These are phyloP conservation scores for Colletotrichum cuscutae DNA, from an alignment of 2,329 filamentous ascomycete genomes.

Conservation along the genomic window DNA sequence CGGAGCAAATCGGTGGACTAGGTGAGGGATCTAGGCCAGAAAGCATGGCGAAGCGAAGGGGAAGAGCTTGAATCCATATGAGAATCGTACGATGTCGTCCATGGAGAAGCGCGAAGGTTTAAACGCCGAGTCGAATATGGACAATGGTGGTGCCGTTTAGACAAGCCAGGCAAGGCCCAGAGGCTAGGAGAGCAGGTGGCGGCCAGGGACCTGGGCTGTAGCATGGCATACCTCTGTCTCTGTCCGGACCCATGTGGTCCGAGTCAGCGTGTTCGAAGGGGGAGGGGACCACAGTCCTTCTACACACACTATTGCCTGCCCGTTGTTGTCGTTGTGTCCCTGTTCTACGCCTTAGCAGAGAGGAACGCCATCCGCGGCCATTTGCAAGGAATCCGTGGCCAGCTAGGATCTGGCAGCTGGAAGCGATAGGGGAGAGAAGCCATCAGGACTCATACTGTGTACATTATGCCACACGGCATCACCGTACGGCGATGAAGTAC, in stretches of 20 bases:
- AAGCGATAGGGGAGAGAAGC: neutral
- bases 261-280: slow-evolving; percentile 29
- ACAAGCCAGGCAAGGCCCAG: neutral
- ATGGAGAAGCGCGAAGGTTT: slow-evolving; percentile 21
- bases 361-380: neutral
- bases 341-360: neutral
- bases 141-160: neutral
- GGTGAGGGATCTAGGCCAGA: slow-evolving; percentile 12
- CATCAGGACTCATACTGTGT: neutral
- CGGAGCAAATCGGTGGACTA: slow-evolving; percentile 19
- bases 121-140: slow-evolving; percentile 9
- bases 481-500: neutral
- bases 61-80: slow-evolving; percentile 3
- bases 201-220: slow-evolving; percentile 5
- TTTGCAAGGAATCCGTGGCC: slow-evolving; percentile 9
- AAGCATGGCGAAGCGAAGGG: slow-evolving; percentile 23
- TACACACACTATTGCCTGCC: neutral
- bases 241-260: neutral
- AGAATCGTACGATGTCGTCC: slow-evolving; percentile 29
- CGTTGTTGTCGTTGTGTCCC: neutral
- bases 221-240: neutral
- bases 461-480: neutral
- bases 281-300: neutral
- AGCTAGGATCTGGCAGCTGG: neutral
- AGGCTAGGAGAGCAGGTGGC: neutral